Evolutionary conservation across 1,139 yeast species (phyloP).

Genomic region (Schwanniomyces etchellsii): DNA sequence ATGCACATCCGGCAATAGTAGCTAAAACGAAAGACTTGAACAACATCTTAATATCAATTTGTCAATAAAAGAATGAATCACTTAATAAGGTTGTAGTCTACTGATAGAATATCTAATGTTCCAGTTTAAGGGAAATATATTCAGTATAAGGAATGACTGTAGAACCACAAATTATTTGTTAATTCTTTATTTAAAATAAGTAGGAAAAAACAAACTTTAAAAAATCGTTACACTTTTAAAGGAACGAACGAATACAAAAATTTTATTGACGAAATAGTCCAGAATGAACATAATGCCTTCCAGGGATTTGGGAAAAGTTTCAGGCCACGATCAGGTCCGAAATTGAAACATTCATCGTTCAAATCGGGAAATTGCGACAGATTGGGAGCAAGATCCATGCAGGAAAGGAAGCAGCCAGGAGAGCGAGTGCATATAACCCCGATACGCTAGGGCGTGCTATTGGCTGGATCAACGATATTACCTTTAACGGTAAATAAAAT

Average conservation of each 20-base stretch:
- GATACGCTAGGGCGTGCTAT: too few relatives aligned
- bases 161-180: conserved; percentile 5
- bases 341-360: too few relatives aligned
- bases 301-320: too few relatives aligned
- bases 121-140: conserved; percentile 9
- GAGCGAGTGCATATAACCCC: too few relatives aligned
- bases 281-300: too few relatives aligned
- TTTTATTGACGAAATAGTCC: too few relatives aligned
- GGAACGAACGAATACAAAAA: conserved; percentile 1
- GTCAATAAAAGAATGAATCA: conserved; percentile 1
- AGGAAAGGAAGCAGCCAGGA: too few relatives aligned
- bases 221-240: not conserved
- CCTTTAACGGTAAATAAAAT: too few relatives aligned
- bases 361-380: too few relatives aligned
- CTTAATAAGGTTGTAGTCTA: not conserved
- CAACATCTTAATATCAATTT: conserved; percentile 34
- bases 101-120: not conserved
- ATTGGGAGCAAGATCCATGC: too few relatives aligned
- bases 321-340: too few relatives aligned
- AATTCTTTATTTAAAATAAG: not conserved
- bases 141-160: conserved; percentile 14
- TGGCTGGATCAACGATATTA: too few relatives aligned
- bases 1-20: conserved; percentile 28
- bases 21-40: conserved; percentile 38
- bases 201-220: not conserved